Evolutionary conservation across 2,329 filamentous ascomycete genomes (phyloP).

Genomic region (Phoma herbarum): DNA sequence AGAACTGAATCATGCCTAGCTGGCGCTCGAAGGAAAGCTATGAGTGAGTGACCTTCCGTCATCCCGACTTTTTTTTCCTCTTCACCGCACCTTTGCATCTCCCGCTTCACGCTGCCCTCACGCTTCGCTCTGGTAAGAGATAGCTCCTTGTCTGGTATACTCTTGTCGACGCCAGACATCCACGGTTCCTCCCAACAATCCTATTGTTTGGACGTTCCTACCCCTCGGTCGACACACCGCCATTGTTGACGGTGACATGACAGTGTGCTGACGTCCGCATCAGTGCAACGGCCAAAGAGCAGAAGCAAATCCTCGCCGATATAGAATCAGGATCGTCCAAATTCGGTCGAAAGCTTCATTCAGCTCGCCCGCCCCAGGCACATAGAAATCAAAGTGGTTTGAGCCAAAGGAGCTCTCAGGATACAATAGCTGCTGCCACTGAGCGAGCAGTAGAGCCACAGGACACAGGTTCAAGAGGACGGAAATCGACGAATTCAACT

Average conservation of each 20-base stretch:
- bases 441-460: conserved; percentile 37
- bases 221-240: conserved; percentile 18
- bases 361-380: conserved; percentile 30
- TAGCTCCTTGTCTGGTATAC: conserved; percentile 5
- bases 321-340: conserved; percentile 51
- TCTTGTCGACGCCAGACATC: conserved; percentile 8
- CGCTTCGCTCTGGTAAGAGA: conserved; percentile 25
- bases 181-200: neutral
- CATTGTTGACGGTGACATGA: conserved; percentile 22
- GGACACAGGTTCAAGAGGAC: conserved; percentile 40
- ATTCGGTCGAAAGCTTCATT: conserved; percentile 45
- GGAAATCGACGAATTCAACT: conserved; percentile 41
- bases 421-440: conserved; percentile 43
- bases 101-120: conserved; percentile 13
- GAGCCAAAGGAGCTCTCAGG: conserved; percentile 36
- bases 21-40: conserved; percentile 52
- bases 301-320: conserved; percentile 52
- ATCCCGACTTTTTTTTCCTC: conserved; percentile 25
- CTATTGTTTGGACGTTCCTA: conserved; percentile 6
- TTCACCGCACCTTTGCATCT: conserved; percentile 28
- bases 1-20: conserved; percentile 48
- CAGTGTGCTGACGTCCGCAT: conserved; percentile 22
- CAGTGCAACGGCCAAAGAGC: conserved; percentile 48
- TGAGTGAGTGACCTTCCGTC: conserved; percentile 46
- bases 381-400: conserved; percentile 32